Percentiles rank a stretch among this genome's conserved stretches.
Evolutionary conservation across 257 asterid species (phyloP).

Genomic region (Asclepias syriaca): DNA sequence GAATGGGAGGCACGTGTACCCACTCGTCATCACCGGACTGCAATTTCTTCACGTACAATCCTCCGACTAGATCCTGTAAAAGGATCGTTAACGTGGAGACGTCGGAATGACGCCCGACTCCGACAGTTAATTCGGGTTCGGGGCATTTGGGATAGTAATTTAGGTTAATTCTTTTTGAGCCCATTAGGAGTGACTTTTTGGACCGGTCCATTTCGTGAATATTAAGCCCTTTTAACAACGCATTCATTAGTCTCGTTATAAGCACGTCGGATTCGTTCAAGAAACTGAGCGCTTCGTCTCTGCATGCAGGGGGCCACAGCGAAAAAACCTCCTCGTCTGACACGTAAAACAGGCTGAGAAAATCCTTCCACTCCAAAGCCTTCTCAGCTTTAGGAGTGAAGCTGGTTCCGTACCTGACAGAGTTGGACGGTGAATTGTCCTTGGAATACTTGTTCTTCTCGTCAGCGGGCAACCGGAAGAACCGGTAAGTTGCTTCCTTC

Average conservation of each 20-base stretch:
- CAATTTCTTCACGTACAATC: slow-evolving; percentile 23
- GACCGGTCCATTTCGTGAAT: slow-evolving; percentile 16
- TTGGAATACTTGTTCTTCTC: slow-evolving; percentile 25
- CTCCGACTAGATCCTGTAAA: slow-evolving; percentile 33
- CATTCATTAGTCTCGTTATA: slow-evolving; percentile 17
- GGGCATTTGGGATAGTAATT: slow-evolving; percentile 36
- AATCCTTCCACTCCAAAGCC: slow-evolving; percentile 41
- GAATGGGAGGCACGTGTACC: slow-evolving; percentile 27
- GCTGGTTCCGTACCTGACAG: slow-evolving; percentile 28
- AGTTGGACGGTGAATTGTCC: slow-evolving; percentile 17
- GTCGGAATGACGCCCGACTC: slow-evolving; percentile 36
- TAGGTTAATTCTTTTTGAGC: slow-evolving; percentile 24
- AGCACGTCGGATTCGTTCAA: slow-evolving; percentile 18
- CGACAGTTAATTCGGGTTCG: slow-evolving; percentile 27
- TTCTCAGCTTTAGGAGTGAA: slow-evolving; percentile 30
- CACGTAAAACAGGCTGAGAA: slow-evolving; percentile 27
- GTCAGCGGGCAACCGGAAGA: slow-evolving; percentile 21
- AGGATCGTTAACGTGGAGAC: slow-evolving; percentile 28
- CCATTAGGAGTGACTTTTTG: slow-evolving; percentile 27
- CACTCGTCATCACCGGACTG: slow-evolving; percentile 16
- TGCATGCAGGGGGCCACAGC: slow-evolving; percentile 25
- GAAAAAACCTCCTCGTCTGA: slow-evolving; percentile 23
- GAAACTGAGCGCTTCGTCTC: slow-evolving; percentile 24
- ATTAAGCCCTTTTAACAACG: slow-evolving; percentile 22
- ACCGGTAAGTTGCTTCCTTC: slow-evolving; percentile 22